These are phyloP conservation scores for Arabis hirsuta DNA, from an alignment of 345 rosid species.

Conservation along the genomic window DNA sequence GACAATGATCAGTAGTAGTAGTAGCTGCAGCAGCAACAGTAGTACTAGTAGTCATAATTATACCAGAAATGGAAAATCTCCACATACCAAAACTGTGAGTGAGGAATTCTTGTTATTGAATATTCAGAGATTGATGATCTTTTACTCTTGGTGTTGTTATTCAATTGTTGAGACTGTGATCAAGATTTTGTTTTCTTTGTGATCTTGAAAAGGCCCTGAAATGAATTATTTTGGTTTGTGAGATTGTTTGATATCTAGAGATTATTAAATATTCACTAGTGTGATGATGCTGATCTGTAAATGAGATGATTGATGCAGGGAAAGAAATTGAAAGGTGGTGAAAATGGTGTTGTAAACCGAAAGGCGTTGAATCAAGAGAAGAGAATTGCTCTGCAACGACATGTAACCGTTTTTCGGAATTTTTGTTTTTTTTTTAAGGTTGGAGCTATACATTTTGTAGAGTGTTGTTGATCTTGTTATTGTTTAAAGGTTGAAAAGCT, in stretches of 20 bases:
- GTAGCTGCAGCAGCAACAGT: neutral
- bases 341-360: slow-evolving; percentile 47
- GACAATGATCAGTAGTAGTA: slow-evolving; percentile 20
- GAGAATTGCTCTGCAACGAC: slow-evolving; percentile 70
- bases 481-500: slow-evolving; percentile 72
- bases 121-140: neutral
- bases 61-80: neutral
- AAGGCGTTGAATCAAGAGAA: slow-evolving; percentile 51
- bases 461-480: neutral
- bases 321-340: slow-evolving; percentile 47
- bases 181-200: neutral
- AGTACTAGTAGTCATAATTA: neutral
- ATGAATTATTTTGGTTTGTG: neutral
- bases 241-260: neutral
- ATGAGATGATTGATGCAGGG: slow-evolving; percentile 49
- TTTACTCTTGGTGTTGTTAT: neutral
- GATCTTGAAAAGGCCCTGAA: slow-evolving; percentile 9
- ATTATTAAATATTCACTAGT: neutral
- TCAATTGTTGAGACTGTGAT: neutral
- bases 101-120: neutral
- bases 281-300: slow-evolving; percentile 26
- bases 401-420: slow-evolving; percentile 49
- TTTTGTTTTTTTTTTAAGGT: neutral
- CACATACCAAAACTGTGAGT: slow-evolving; percentile 21
- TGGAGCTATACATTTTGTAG: neutral